Percentiles rank a stretch among this genome's conserved stretches.
These are phyloP conservation scores for Hygrocybe punicea DNA, from an alignment of 768 basidiomycete genomes.

Conservation along the genomic window DNA sequence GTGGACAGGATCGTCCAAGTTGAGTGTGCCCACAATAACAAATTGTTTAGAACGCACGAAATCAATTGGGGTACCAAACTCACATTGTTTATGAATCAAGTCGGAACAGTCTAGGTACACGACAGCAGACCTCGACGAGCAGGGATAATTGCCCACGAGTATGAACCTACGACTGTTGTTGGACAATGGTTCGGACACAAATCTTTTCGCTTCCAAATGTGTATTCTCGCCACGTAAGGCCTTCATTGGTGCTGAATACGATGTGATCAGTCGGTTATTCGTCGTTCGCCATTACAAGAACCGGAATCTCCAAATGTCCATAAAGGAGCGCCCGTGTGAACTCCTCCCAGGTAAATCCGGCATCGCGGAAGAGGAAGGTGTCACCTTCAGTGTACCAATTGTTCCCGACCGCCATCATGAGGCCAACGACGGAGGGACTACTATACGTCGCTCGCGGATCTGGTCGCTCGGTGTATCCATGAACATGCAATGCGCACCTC, in stretches of 20 bases:
- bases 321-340: constrained; percentile 95
- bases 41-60: constrained; percentile 3
- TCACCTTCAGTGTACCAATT: constrained; percentile 85
- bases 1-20: constrained; percentile 62
- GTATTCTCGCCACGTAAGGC: constrained; percentile 84
- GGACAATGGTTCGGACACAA: constrained; percentile 66
- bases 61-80: constrained; percentile 25
- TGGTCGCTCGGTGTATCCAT: constrained; percentile 90
- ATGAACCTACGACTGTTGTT: constrained; percentile 93
- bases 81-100: constrained; percentile 73
- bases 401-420: constrained; percentile 95
- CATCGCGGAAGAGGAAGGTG: constrained; percentile 95
- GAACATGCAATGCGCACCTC: constrained; percentile 86
- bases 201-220: constrained; percentile 72
- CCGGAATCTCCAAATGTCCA: constrained; percentile 99
- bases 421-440: constrained; percentile 85
- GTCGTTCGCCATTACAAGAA: constrained; percentile 92
- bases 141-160: constrained; percentile 64
- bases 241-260: constrained; percentile 87
- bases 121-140: constrained; percentile 51
- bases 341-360: constrained; percentile 98
- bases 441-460: constrained; percentile 93
- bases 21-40: constrained; percentile 68
- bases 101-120: constrained; percentile 88
- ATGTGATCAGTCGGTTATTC: constrained; percentile 89